Base-by-base conservation (phyloP, 306 rosid species). In the Sicyos baderoa region DNA sequence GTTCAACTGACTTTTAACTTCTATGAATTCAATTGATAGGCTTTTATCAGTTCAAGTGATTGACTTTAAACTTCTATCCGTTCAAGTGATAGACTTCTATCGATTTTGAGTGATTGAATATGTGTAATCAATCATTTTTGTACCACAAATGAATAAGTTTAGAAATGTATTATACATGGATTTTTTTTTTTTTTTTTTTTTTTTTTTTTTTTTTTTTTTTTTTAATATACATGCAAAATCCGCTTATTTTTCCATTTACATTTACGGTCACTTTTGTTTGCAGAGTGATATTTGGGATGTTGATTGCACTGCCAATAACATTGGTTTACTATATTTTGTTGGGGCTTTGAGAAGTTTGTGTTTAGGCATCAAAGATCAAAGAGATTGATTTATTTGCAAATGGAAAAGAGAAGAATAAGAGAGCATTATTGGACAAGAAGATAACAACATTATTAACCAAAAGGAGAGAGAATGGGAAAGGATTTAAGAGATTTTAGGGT, bases 271-370 rank as follows among this genome's bases (percentile, higher is more conserved):
- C 4, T 66, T 13, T 57, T 13, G 0, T 16, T 15, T 49, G 42
- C 60, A 69, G 73, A n/a, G 73, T 69, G 49, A 69, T 69, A 51
- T 69, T 69, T 0, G 73, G 73, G 19, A 69, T 69, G 73, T 1
- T 69, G 73, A 69, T 69, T 29, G 73, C 73, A 37, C 25, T 69
- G 11, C 73, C 73, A 7, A 69, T 69, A 50, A 69, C 73, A 7
- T 56, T 69, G 45, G 73, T 69, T 9, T 69, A 69, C 60, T 69
- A 69, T n/a, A 32, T 69, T 50, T 69, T 69, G 73, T 69, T 69
- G 73, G 73, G 73, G 7, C 5, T 69, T 0, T 69, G 73, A 69
- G 32, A 45, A 6, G 40, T 10, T 54, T 53, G 9, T 54, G 47
- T 2, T 14, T 14, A 59, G 47, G 21, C 42, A 59, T 16, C 6